Base-by-base conservation (phyloP, 768 basidiomycete genomes). In the Naganishia randhawae region DNA sequence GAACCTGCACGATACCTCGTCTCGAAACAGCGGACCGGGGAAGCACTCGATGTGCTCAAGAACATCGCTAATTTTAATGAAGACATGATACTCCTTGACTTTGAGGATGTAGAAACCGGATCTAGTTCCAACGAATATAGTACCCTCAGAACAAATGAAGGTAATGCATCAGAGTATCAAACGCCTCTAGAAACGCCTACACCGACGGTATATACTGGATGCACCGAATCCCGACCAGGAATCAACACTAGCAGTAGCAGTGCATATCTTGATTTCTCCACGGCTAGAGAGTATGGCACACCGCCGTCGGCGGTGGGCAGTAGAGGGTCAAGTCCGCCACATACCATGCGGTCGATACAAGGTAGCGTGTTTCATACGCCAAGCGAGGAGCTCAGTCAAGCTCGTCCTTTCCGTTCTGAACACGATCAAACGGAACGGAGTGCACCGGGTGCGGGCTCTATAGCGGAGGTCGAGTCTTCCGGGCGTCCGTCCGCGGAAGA, bases 1-100 rank as follows among this genome's bases (percentile, higher is more conserved):
- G 95, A 99, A 80, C 94, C 92, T 0, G 93, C 96, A 1, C 86
- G 92, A 27, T 97, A 88, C 76, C 88, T 99, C 68, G 92, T 95
- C 5, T 88, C 92, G 52, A 88, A 90, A 0, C 92, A 92, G 17
- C 85, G 92, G 50, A 87, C 86, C 37, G 84, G 86, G 39, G 93
- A 96, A 72, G 95, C 94, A 0, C 80, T 95, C 39, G 85, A 89
- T 71, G 87, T 88, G 0, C 84, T 99, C 0, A 87, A 88, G 72
- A 81, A 90, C 71, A 97, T 99, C 50, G 90, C 90, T 2, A 84
- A 84, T 35, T 92, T 89, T 81, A 98, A 98, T 78, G 91, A 90
- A 2, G 85, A 86, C 17, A 82, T 86, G 63, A 79, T 93, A 0
- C 79, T 83, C 3, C 83, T 93, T 33, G 86, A 85, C 33, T 78